Conservation (phyloP, 2,329 filamentous ascomycete species). For the Blastomyces silverae region DNA sequence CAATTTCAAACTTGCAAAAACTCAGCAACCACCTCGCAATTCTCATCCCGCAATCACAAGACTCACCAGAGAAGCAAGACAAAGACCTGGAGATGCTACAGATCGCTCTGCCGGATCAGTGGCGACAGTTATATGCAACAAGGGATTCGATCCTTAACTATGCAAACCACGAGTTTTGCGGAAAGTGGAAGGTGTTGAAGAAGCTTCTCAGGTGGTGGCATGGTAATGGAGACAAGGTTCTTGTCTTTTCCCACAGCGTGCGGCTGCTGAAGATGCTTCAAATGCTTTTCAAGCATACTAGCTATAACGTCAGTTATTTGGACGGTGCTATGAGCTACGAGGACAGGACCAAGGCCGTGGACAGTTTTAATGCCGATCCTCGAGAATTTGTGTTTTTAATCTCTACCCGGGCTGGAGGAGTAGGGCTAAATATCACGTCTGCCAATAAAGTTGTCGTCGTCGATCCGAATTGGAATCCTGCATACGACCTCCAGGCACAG, state of each 20-base stretch:
- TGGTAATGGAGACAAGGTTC: constrained; percentile 80
- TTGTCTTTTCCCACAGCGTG: constrained; percentile 92
- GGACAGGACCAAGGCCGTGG: constrained; percentile 72
- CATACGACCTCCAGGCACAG: constrained; percentile 90
- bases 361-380: constrained; percentile 85
- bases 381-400: constrained; percentile 92
- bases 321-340: constrained; percentile 79
- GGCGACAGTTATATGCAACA: constrained; percentile 65
- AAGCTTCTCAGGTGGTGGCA: constrained; percentile 88
- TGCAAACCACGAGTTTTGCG: constrained; percentile 84
- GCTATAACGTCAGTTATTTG: constrained; percentile 85
- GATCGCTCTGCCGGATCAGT: constrained; percentile 65
- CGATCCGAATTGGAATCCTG: constrained; percentile 96
- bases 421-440: constrained; percentile 92
- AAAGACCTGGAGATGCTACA: constrained; percentile 69
- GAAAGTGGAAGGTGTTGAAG: constrained; percentile 90
- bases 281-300: constrained; percentile 77
- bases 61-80: constrained; percentile 64
- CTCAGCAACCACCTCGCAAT: constrained; percentile 88
- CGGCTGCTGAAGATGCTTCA: constrained; percentile 75
- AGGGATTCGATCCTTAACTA: constrained; percentile 74
- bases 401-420: constrained; percentile 84
- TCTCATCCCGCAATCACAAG: constrained; percentile 62
- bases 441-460: constrained; percentile 98
- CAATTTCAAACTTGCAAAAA: constrained; percentile 75